Evolutionary conservation across 1,284 basidiomycete species (phyloP).

Genomic region (Melampsora larici-populina): DNA sequence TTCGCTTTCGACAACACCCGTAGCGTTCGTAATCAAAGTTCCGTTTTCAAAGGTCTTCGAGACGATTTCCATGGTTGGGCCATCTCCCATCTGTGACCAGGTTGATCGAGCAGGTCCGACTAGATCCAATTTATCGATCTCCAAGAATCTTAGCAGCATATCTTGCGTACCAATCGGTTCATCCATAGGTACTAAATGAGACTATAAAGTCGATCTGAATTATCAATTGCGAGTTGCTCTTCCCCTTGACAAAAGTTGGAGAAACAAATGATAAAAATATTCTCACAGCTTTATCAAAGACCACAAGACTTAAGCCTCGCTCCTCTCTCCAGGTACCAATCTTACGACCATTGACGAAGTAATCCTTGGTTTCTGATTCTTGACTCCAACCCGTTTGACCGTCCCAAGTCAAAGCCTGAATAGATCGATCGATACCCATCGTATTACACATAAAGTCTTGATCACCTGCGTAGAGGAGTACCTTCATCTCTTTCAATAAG

Average conservation of each 20-base stretch:
- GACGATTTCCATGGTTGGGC: constrained; percentile 56
- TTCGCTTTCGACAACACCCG: background rate
- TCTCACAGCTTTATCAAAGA: constrained; percentile 28
- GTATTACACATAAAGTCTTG: constrained; percentile 82
- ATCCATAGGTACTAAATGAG: constrained; percentile 72
- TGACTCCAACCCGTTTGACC: constrained; percentile 63
- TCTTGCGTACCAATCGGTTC: constrained; percentile 83
- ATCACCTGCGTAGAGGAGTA: constrained; percentile 88
- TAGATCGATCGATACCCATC: constrained; percentile 28
- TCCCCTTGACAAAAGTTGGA: background rate
- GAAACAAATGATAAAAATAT: background rate
- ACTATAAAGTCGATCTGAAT: constrained; percentile 23
- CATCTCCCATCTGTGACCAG: constrained; percentile 72
- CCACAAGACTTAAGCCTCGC: constrained; percentile 84
- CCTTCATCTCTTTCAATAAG: constrained; percentile 71
- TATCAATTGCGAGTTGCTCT: background rate
- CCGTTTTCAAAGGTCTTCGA: constrained; percentile 22
- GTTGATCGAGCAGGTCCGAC: constrained; percentile 66
- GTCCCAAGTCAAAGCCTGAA: constrained; percentile 23
- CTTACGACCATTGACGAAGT: constrained; percentile 71
- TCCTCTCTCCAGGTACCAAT: constrained; percentile 87
- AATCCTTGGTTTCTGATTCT: constrained; percentile 56
- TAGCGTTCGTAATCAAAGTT: background rate
- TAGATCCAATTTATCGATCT: constrained; percentile 75
- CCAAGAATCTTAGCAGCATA: constrained; percentile 96